Evolutionary conservation across 441 rosid genomes (phyloP), one percentile per base, ranked within the genome.

Genomic region (Metrosideros polymorpha): DNA sequence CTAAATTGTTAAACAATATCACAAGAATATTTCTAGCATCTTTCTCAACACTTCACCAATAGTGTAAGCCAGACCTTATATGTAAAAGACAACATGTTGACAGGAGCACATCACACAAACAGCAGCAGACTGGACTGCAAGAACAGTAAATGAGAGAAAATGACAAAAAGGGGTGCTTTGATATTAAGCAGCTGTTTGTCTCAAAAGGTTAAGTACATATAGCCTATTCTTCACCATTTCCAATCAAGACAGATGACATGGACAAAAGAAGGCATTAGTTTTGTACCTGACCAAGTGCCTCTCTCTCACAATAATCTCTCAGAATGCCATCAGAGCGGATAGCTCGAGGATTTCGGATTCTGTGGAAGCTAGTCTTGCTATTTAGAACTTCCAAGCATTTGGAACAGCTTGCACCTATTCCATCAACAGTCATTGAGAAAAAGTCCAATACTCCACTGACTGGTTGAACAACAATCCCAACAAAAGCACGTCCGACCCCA

Each of bases 361-460:
- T 95, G 86, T 97, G 96, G 84, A 90, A 88, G 86, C 92, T 88
- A 84, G 95, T 91, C 89, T 93, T 95, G 88, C 92, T 91, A 91
- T 84, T 95, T 86, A 98, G 91, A 88, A 94, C 91, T 91, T 94
- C 99, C 89, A 97, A 89, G 92, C 99, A 98, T 89, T 96, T 95
- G 85, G 99, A 90, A 92, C 97, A 98, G 89, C 99, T 98, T 47
- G 98, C 99, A 85, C 98, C 99, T 86, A 98, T 94, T 87, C 99
- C 99, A 89, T 95, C 97, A 66, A 98, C 99, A 53, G 99, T 94
- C 93, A 98, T 89, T 35, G 99, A 98, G 92, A 98, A 90, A 89
- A 97, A 98, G 90, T 98, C 99, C 88, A 97, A 91, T 89, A 97
- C 99, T 82, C 99, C 99, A 88, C 99, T 98, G 86, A 97, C 92